Percentiles rank a stretch among this genome's conserved stretches.
These are phyloP conservation scores for Neurospora sp. DNA, from an alignment of 495 filamentous ascomycete species.

Conservation along the genomic window DNA sequence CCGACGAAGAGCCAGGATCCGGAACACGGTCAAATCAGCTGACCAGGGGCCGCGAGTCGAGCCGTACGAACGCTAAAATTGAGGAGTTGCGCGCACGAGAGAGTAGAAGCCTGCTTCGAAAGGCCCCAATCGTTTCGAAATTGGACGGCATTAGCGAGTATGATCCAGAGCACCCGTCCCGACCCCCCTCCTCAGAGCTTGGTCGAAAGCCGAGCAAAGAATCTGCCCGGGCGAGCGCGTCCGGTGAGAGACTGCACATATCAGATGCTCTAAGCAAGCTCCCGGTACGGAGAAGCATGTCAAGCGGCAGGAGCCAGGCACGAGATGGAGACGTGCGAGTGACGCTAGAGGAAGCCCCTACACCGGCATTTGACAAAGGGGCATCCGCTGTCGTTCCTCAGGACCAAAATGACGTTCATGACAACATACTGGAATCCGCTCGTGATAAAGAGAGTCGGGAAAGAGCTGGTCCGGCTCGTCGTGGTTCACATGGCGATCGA, in stretches of 20 bases:
- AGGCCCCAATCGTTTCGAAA: conserved; percentile 46
- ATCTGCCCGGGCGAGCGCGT: conserved; percentile 7
- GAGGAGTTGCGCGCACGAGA: conserved; percentile 50
- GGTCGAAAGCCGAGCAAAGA: conserved; percentile 14
- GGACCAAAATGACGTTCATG: neutral
- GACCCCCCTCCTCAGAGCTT: conserved; percentile 25
- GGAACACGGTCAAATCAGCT: neutral
- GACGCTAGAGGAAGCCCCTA: neutral
- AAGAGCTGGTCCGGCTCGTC: neutral
- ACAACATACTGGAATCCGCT: neutral
- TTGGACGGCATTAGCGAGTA: conserved; percentile 48
- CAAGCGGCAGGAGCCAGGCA: conserved; percentile 26
- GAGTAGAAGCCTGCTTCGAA: conserved; percentile 46
- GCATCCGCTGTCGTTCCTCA: neutral
- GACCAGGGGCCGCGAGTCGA: conserved; percentile 6
- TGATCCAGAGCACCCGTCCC: conserved; percentile 32
- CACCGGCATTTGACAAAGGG: neutral
- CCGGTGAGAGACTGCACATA: neutral
- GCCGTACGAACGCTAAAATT: conserved; percentile 26
- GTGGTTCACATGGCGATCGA: neutral
- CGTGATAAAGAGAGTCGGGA: neutral
- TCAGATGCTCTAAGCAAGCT: neutral
- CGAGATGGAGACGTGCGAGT: conserved; percentile 7
- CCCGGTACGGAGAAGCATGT: neutral
- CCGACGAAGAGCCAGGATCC: conserved; percentile 1